A percentile compares a stretch with the other conserved stretches of the same genome.
Conservation (phyloP, 179 eudicot species). For the Silene vulgaris region DNA sequence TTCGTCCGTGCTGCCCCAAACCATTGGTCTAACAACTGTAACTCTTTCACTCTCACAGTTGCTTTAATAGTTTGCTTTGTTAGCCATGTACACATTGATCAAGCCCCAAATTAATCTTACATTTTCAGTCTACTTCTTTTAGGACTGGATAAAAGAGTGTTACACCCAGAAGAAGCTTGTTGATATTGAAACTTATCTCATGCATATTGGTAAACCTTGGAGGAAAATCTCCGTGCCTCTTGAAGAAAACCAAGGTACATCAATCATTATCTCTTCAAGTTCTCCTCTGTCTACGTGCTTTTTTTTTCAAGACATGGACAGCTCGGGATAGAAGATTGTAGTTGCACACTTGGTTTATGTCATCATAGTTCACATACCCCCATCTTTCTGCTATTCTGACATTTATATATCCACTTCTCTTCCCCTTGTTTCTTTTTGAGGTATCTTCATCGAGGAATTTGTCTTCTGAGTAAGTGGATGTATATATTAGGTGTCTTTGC, state of each 20-base stretch:
- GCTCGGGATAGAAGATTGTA: background rate
- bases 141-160: slow-evolving; percentile 90
- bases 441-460: background rate
- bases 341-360: background rate
- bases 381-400: background rate
- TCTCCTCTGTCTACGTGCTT: background rate
- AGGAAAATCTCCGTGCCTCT: slow-evolving; percentile 37
- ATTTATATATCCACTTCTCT: background rate
- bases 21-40: background rate
- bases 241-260: slow-evolving; percentile 50
- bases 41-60: slow-evolving; percentile 4
- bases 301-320: background rate
- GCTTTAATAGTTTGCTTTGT: slow-evolving; percentile 7
- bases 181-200: slow-evolving; percentile 73
- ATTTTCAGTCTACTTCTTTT: slow-evolving; percentile 19
- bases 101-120: slow-evolving; percentile 26
- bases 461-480: background rate
- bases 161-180: slow-evolving; percentile 73
- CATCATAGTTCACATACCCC: slow-evolving; percentile 1
- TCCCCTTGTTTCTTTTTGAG: background rate
- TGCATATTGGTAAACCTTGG: slow-evolving; percentile 96
- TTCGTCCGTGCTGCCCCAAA: background rate
- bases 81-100: slow-evolving; percentile 6
- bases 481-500: background rate
- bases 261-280: background rate